Conservation (phyloP, 805 yeast genomes). For the Saturnispora besseyi region DNA sequence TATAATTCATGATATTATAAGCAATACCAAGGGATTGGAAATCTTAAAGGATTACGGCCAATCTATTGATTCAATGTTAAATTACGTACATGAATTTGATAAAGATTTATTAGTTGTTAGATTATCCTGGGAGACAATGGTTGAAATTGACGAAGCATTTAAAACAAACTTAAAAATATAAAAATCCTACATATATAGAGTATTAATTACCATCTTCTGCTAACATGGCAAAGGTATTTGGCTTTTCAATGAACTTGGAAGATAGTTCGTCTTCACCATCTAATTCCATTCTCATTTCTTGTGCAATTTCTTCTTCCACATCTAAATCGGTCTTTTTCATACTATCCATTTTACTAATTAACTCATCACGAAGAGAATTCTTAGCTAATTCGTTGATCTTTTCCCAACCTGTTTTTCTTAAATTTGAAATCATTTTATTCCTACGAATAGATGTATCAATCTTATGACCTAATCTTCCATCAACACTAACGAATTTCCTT, state of each 20-base stretch:
- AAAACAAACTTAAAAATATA: constrained; percentile 8
- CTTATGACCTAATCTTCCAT: constrained; percentile 30
- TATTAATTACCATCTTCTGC: constrained; percentile 15
- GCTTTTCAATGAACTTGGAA: constrained; percentile 8
- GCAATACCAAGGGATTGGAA: constrained; percentile 33
- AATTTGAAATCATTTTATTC: constrained; percentile 49
- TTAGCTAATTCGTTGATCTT: constrained; percentile 45
- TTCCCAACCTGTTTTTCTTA: constrained; percentile 71
- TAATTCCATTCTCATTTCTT: constrained; percentile 10
- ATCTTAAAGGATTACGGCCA: constrained; percentile 42
- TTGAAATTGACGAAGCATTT: constrained; percentile 23
- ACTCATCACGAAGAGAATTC: constrained; percentile 16
- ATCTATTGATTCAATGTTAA: constrained; percentile 34
- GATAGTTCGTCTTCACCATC: constrained; percentile 12
- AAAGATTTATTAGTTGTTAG: constrained; percentile 51
- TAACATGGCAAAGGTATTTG: constrained; percentile 22
- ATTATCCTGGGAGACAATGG: constrained; percentile 37
- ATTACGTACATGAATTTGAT: constrained; percentile 40
- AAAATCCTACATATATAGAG: neutral
- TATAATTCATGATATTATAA: constrained; percentile 51
- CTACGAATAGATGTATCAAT: constrained; percentile 57
- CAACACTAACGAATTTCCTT: constrained; percentile 12
- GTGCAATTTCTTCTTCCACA: constrained; percentile 13
- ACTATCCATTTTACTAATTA: constrained; percentile 9
- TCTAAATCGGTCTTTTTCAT: constrained; percentile 14